These are phyloP conservation scores for Cladorrhinum sp. DNA, from an alignment of 2,329 filamentous ascomycete species.

Conservation along the genomic window DNA sequence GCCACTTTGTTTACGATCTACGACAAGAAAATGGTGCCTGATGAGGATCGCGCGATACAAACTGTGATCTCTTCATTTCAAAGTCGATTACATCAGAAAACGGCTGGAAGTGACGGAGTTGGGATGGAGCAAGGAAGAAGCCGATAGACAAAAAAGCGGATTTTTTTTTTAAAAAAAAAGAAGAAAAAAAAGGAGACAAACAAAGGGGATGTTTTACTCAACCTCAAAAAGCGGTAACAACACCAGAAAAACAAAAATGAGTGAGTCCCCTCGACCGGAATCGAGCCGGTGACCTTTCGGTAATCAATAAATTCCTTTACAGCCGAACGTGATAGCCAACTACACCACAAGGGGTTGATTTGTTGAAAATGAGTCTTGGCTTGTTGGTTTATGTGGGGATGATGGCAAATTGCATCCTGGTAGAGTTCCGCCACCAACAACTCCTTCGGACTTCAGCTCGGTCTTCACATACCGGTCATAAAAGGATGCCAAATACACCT, in stretches of 20 bases:
- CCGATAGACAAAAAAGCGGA: no score
- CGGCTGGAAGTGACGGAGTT: no score
- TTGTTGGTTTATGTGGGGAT: background rate
- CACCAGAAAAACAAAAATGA: background rate
- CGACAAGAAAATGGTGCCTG: background rate
- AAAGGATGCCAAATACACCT: background rate
- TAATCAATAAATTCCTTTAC: conserved; percentile 21
- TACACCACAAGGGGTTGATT: conserved; percentile 23
- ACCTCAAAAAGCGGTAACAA: no score
- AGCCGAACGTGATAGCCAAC: conserved; percentile 24
- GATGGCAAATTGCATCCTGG: background rate
- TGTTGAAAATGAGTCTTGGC: background rate
- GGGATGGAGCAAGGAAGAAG: no score
- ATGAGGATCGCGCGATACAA: background rate
- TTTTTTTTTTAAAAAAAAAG: no score
- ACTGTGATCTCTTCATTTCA: no score
- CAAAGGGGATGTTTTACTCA: no score
- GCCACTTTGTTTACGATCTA: background rate
- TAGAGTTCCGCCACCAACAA: background rate
- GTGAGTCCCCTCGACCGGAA: conserved; percentile 21
- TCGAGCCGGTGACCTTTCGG: conserved; percentile 24
- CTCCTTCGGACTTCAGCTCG: background rate
- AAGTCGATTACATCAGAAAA: no score
- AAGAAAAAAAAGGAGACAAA: no score
- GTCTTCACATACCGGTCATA: background rate